These are phyloP conservation scores for Grammothele lineata DNA, from an alignment of 768 basidiomycete genomes.

Conservation along the genomic window DNA sequence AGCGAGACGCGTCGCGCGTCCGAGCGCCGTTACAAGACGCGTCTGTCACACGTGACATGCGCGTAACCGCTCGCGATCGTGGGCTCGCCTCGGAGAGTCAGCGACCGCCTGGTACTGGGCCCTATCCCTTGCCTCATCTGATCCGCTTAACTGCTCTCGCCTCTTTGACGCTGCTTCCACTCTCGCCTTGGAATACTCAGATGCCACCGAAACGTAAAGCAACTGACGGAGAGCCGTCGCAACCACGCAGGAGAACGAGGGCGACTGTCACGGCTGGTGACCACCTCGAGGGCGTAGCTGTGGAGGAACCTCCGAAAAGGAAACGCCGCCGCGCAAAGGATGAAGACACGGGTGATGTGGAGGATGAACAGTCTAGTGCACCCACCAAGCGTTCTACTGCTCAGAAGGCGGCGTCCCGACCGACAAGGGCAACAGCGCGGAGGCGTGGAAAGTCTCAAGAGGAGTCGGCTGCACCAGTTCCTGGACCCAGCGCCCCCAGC, in stretches of 20 bases:
- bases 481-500: background rate
- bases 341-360: background rate
- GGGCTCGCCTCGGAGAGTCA: too few relatives aligned
- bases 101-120: too few relatives aligned
- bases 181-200: background rate
- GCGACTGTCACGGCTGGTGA: constrained; percentile 5
- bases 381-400: background rate
- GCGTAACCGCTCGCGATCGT: too few relatives aligned
- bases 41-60: too few relatives aligned
- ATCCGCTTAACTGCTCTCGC: too few relatives aligned
- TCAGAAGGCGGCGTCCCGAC: background rate
- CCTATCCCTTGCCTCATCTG: too few relatives aligned
- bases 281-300: background rate
- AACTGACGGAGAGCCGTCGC: constrained; percentile 11
- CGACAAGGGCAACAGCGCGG: background rate
- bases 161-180: too few relatives aligned
- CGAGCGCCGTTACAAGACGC: too few relatives aligned
- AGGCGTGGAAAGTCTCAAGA: background rate
- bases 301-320: constrained; percentile 2
- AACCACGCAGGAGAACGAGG: constrained; percentile 18
- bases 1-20: too few relatives aligned
- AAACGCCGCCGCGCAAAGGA: constrained; percentile 1
- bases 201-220: constrained; percentile 34
- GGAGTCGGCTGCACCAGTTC: background rate
- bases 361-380: constrained; percentile 2